Conservation (phyloP, 2,329 filamentous ascomycete genomes). For the Apiospora pterosperma region DNA sequence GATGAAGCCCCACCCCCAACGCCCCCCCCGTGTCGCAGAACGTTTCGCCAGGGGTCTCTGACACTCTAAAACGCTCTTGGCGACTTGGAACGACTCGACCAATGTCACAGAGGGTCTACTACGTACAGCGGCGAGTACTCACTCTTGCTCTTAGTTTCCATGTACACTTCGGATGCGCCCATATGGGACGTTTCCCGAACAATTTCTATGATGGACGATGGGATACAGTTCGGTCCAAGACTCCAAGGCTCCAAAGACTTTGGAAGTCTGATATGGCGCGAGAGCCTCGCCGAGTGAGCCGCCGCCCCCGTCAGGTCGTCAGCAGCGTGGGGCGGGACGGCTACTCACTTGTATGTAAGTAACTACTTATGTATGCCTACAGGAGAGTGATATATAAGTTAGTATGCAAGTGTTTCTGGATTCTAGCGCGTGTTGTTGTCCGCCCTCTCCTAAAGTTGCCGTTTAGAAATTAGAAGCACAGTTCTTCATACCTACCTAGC, state of each 20-base stretch:
- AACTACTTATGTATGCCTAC: neutral
- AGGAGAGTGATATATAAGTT: neutral
- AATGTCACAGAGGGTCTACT: neutral
- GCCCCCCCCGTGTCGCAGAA: slow-evolving; percentile 7
- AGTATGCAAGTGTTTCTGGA: neutral
- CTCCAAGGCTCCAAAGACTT: no score
- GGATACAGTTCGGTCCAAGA: neutral
- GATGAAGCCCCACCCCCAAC: neutral
- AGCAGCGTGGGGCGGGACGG: neutral
- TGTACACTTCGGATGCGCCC: neutral
- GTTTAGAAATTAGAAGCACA: neutral
- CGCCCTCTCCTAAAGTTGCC: neutral
- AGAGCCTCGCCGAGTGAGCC: neutral
- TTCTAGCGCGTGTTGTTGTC: neutral
- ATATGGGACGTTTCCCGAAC: neutral
- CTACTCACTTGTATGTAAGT: no score
- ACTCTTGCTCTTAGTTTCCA: no score
- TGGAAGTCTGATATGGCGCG: neutral
- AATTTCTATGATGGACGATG: neutral
- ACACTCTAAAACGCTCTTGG: slow-evolving; percentile 9
- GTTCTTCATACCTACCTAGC: neutral
- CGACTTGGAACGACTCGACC: slow-evolving; percentile 5
- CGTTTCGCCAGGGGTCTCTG: slow-evolving; percentile 13
- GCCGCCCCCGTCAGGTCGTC: neutral
- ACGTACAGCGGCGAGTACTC: no score